Evolutionary conservation across 257 asterid genomes (phyloP), one percentile per base, ranked within the genome.

Genomic region (Plectranthus barbatus): DNA sequence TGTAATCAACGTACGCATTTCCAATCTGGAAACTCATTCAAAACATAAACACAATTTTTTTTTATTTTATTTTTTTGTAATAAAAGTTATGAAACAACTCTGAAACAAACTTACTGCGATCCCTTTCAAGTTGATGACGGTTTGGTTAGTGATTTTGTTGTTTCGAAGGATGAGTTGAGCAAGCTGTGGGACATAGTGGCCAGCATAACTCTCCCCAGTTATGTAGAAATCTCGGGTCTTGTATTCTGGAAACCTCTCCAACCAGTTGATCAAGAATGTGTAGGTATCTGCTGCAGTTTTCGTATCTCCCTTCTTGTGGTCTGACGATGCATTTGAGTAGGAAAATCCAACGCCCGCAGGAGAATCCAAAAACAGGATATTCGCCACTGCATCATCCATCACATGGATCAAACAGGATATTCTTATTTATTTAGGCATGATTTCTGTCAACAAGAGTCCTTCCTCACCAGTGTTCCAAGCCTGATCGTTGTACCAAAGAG

Each of bases 311-410:
- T 72, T 78, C 0, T 15, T 37, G 23, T 79, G 83, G 23, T 85
- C 88, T 0, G 90, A 79, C 10, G 85, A 5, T 0, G 66, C 77
- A 14, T 87, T 87, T 0, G 93, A 81, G 71, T 82, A 87, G 0
- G 93, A 87, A 59, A 87, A 84, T 29, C 90, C 93, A 8, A 87
- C 95, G 0, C 90, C 90, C 0, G 86, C 91, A 0, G 94, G 95
- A 1, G 95, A 85, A 31, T 87, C 91, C 76, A 87, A 19, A 62
- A 83, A 86, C 23, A 86, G 63, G 2, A 86, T 54, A 21, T 82
- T 87, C 5, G 93, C 88, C 54, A 63, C 95, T 85, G 74, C 70
- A 76, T 8, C n/a, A 37, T 10, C n/a, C n/a, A n/a, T n/a, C n/a
- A n/a, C n/a, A n/a, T n/a, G n/a, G n/a, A n/a, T n/a, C n/a, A n/a